Base-by-base conservation (phyloP, 2,329 filamentous ascomycete species). In the Aureobasidium sp. region DNA sequence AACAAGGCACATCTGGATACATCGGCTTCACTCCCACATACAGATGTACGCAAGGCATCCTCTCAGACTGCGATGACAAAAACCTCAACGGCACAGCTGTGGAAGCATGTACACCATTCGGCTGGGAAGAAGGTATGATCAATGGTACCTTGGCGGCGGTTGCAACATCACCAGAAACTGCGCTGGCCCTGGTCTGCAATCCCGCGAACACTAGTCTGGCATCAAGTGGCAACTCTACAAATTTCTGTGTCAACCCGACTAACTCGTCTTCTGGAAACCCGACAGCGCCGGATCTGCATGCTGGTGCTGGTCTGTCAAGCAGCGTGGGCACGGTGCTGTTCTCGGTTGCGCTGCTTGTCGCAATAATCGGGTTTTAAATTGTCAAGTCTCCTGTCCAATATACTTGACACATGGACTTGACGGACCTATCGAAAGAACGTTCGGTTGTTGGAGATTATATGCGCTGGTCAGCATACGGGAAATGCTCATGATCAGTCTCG, bases 101-200 rank as follows among this genome's bases (percentile, higher is more conserved):
- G 8, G 54, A 58, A 48, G 42, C 54, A 10, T 58, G 54, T n/a
- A 58, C 54, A 30, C 54, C 54, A 13, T 47, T 58, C n/a, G 41
- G 25, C 29, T 27, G n/a, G 32, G 21, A 29, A 15, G n/a, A 45
- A 16, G 42, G 32, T 21, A 30, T 27, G 21, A 58, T 58, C 21
- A 47, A 45, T 8, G 54, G 54, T n/a, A 37, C 42, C 15, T 25
- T 58, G 30, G 54, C 54, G 1, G 42, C 32, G 3, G 30, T 58
- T 10, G 15, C 27, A 8, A 58, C 54, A 27, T 58, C 54, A 10
- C 54, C 41, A 10, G 42, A 58, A 3, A 47, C 54, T 29, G 54
- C 54, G 15, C 27, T 2, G 41, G 54, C 54, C 3, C 30, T 58
- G 10, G 41, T 37, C 11, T 58, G 54, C 32, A 58, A 58, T n/a